Conservation (phyloP, 805 yeast genomes). For the Schwanniomyces pseudopolymorphus region DNA sequence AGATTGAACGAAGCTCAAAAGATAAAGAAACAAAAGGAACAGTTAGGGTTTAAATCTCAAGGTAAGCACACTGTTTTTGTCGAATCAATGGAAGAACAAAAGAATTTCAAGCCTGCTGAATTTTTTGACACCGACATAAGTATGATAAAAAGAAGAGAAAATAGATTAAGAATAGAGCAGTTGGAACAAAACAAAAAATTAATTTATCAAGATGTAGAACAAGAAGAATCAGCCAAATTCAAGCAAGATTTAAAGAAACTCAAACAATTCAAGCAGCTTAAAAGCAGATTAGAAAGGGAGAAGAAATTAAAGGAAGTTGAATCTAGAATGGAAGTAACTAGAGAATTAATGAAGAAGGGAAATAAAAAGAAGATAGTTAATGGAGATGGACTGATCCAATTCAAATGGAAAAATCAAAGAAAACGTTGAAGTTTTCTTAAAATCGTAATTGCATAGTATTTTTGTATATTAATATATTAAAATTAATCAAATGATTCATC, state of each 20-base stretch:
- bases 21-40: slow-evolving; percentile 55
- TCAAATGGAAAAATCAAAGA: slow-evolving; percentile 83
- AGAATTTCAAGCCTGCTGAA: slow-evolving; percentile 59
- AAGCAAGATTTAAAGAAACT: slow-evolving; percentile 53
- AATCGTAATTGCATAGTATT: neutral
- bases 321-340: slow-evolving; percentile 69
- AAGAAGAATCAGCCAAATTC: slow-evolving; percentile 30
- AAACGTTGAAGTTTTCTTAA: slow-evolving; percentile 39
- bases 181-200: slow-evolving; percentile 41
- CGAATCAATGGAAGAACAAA: slow-evolving; percentile 56
- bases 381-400: slow-evolving; percentile 64
- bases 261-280: slow-evolving; percentile 57
- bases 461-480: slow-evolving; percentile 1
- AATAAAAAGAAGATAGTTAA: slow-evolving; percentile 73
- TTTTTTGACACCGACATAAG: slow-evolving; percentile 70
- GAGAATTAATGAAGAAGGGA: slow-evolving; percentile 90
- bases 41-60: slow-evolving; percentile 49
- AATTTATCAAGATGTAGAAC: slow-evolving; percentile 23
- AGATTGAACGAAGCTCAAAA: slow-evolving; percentile 67
- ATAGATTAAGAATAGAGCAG: slow-evolving; percentile 65
- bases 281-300: slow-evolving; percentile 68
- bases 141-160: slow-evolving; percentile 63
- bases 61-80: slow-evolving; percentile 89
- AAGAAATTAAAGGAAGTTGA: slow-evolving; percentile 67
- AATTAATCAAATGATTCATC: neutral